phyloP scores from a whole-genome alignment of 1,139 yeast species.

The Blastobotrys apis region DNA sequence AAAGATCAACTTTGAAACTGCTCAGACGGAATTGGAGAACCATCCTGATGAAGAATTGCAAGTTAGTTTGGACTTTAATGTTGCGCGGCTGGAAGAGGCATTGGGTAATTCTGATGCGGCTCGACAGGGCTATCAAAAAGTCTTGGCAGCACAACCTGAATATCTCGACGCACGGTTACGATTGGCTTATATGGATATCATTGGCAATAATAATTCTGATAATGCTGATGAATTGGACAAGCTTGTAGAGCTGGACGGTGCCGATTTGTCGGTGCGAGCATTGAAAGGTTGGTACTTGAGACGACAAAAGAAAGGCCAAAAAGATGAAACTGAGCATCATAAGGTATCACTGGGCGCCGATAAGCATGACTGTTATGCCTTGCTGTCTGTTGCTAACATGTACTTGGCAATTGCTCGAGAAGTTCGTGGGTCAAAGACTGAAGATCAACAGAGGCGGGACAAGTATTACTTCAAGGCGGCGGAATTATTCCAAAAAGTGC shows the following conservation, averaged over 20 bases:
- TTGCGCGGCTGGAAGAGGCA: constrained; percentile 41
- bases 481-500: constrained; percentile 82
- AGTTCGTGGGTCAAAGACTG: constrained; percentile 47
- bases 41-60: constrained; percentile 19
- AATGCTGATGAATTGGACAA: constrained; percentile 51
- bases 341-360: constrained; percentile 80
- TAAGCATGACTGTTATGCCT: constrained; percentile 80
- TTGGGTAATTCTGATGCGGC: constrained; percentile 45
- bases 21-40: constrained; percentile 39
- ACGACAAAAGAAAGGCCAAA: constrained; percentile 39
- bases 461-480: constrained; percentile 84
- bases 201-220: constrained; percentile 37
- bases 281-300: constrained; percentile 87
- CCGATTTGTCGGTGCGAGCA: constrained; percentile 79
- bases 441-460: constrained; percentile 62
- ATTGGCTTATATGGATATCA: constrained; percentile 50
- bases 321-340: constrained; percentile 54
- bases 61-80: constrained; percentile 37
- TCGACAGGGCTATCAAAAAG: constrained; percentile 48
- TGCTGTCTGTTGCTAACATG: constrained; percentile 84
- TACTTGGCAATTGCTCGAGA: constrained; percentile 83
- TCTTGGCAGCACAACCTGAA: constrained; percentile 58
- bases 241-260: constrained; percentile 51
- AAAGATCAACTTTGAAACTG: constrained; percentile 47
- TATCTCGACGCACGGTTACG: constrained; percentile 78